These are phyloP conservation scores for Fusarium decemcellulare DNA, from an alignment of 2,329 filamentous ascomycete species.

Conservation along the genomic window DNA sequence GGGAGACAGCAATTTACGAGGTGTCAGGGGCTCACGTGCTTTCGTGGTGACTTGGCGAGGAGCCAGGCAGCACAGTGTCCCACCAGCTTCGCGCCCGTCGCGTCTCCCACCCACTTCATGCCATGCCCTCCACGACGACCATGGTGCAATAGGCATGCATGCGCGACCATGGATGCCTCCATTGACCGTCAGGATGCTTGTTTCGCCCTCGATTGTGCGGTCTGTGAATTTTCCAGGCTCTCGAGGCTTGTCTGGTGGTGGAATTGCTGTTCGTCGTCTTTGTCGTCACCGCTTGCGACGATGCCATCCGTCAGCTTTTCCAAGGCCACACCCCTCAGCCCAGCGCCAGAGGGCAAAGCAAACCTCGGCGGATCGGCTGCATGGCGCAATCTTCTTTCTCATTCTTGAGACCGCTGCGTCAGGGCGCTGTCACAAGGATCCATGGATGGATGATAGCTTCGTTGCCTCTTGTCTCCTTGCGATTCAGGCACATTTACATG, in stretches of 20 bases:
- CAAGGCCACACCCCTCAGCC: conserved; percentile 44
- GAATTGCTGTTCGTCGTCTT: conserved; percentile 35
- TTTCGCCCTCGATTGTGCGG: background rate
- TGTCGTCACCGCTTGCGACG: conserved; percentile 21
- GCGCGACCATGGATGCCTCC: conserved; percentile 48
- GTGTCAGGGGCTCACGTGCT: conserved; percentile 56
- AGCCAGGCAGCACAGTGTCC: conserved; percentile 49
- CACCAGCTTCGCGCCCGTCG: conserved; percentile 59
- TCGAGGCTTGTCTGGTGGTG: conserved; percentile 31
- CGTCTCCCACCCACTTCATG: conserved; percentile 59
- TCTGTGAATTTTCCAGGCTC: conserved; percentile 43
- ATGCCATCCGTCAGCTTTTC: conserved; percentile 31
- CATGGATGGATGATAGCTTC: conserved; percentile 15
- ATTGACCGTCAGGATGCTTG: conserved; percentile 23
- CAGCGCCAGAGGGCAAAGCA: conserved; percentile 42
- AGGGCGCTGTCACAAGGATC: conserved; percentile 20
- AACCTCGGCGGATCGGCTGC: conserved; percentile 46
- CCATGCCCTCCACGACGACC: conserved; percentile 54
- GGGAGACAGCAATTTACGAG: conserved; percentile 28
- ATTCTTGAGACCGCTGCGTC: conserved; percentile 42
- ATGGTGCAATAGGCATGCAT: conserved; percentile 17
- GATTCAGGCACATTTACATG: conserved; percentile 25
- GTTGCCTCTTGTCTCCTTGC: conserved; percentile 37
- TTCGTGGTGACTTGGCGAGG: conserved; percentile 59
- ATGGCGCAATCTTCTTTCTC: conserved; percentile 44